phyloP scores from a whole-genome alignment of 2,329 filamentous ascomycete genomes.

The Fusarium sp. region DNA sequence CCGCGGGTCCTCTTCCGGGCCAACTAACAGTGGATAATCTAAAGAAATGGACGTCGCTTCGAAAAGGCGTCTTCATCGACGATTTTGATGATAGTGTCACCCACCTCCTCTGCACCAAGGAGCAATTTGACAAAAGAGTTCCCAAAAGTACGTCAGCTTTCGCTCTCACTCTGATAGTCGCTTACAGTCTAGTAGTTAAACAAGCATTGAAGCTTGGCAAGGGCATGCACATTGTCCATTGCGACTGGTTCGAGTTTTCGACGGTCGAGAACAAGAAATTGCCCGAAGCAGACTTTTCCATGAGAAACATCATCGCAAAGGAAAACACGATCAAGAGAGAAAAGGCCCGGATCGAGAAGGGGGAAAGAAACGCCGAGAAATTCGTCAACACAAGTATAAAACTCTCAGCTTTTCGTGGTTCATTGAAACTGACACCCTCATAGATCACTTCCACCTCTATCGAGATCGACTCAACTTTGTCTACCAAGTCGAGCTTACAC shows the following conservation, averaged over 20 bases:
- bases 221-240: constrained; percentile 58
- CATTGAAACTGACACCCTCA: not conserved
- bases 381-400: constrained; percentile 63
- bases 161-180: not conserved
- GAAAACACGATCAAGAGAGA: constrained; percentile 52
- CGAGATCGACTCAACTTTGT: constrained; percentile 71
- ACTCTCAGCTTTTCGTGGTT: not conserved
- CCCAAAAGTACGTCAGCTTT: constrained; percentile 52
- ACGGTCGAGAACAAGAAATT: constrained; percentile 50
- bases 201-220: constrained; percentile 54
- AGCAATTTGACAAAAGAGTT: constrained; percentile 67
- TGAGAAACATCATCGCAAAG: constrained; percentile 53
- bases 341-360: constrained; percentile 53
- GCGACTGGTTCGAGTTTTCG: constrained; percentile 68
- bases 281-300: constrained; percentile 57
- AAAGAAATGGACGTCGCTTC: constrained; percentile 72
- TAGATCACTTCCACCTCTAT: constrained; percentile 75
- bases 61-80: constrained; percentile 70
- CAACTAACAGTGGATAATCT: constrained; percentile 68
- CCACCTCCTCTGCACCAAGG: constrained; percentile 76
- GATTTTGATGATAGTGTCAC: constrained; percentile 71
- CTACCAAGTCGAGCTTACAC: constrained; percentile 73
- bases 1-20: constrained; percentile 69
- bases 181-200: constrained; percentile 51
- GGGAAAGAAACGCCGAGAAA: constrained; percentile 57